phyloP scores from a whole-genome alignment of 805 yeast genomes.

The Starmerella sp. region DNA sequence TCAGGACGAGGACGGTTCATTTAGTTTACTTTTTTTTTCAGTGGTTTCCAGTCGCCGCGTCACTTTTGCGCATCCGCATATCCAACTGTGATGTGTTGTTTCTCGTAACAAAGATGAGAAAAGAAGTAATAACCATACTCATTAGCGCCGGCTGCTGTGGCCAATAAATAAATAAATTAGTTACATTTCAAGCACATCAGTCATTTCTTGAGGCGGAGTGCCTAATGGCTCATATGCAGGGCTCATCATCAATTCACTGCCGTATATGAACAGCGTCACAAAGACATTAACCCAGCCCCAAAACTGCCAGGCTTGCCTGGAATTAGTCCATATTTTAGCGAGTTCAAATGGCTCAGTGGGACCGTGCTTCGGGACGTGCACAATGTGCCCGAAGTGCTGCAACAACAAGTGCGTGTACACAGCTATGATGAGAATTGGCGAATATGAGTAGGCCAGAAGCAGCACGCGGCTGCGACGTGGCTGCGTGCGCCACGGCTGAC shows the following conservation, averaged over 20 bases:
- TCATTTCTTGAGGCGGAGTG: constrained; percentile 7
- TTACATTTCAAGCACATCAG: constrained; percentile 14
- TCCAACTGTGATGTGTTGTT: too few species aligned
- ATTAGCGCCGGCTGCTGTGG: not conserved
- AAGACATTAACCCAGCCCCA: constrained; percentile 96
- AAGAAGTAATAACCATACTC: not conserved
- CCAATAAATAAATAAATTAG: constrained; percentile 8
- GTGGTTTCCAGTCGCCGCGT: not conserved
- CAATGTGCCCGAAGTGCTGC: constrained; percentile 42
- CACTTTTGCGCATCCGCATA: not conserved
- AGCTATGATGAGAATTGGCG: constrained; percentile 89
- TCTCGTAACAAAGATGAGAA: too few species aligned
- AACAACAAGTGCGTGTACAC: constrained; percentile 90
- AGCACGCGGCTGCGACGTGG: constrained; percentile 18
- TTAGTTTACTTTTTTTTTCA: constrained; percentile 12
- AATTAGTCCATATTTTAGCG: constrained; percentile 30
- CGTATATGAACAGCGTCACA: constrained; percentile 66
- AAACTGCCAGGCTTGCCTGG: constrained; percentile 65
- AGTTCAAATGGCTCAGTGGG: constrained; percentile 4
- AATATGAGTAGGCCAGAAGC: constrained; percentile 62
- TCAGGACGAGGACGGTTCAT: not conserved
- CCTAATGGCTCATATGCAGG: constrained; percentile 9
- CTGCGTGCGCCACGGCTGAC: not conserved
- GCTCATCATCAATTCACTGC: constrained; percentile 46
- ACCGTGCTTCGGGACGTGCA: constrained; percentile 12